These are phyloP conservation scores for Protomyces inouyei DNA, from an alignment of 1,139 yeast species.

Conservation along the genomic window DNA sequence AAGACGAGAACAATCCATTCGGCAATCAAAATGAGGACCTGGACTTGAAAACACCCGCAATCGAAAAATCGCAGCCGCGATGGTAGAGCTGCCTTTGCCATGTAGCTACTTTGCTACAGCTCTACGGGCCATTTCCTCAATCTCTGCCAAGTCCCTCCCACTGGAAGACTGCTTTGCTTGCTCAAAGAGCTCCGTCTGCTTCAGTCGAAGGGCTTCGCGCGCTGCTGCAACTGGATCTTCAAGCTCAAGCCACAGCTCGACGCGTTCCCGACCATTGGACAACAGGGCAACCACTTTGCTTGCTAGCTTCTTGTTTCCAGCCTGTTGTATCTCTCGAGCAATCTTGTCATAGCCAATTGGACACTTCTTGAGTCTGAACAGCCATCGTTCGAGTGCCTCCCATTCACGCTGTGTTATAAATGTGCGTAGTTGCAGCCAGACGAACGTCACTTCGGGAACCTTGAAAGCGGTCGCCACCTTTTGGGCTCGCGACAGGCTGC, in stretches of 20 bases:
- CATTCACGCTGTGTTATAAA: constrained; percentile 54
- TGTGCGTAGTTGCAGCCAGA: constrained; percentile 57
- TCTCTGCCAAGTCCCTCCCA: not conserved
- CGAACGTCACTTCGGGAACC: constrained; percentile 57
- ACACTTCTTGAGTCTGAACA: constrained; percentile 48
- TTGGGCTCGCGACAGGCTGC: constrained; percentile 56
- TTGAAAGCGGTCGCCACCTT: constrained; percentile 59
- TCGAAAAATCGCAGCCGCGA: constrained; percentile 12
- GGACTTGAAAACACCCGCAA: constrained; percentile 19
- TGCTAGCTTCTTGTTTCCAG: constrained; percentile 49
- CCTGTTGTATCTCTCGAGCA: constrained; percentile 49
- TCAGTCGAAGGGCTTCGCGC: constrained; percentile 54
- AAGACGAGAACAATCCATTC: constrained; percentile 23
- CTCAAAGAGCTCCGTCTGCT: constrained; percentile 48
- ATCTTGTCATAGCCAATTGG: constrained; percentile 73
- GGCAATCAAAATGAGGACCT: constrained; percentile 20
- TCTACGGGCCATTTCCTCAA: not conserved
- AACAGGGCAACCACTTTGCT: constrained; percentile 43
- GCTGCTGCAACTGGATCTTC: constrained; percentile 56
- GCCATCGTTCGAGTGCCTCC: constrained; percentile 54
- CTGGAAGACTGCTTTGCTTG: constrained; percentile 24
- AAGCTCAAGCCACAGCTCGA: constrained; percentile 51
- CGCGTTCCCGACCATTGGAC: constrained; percentile 41
- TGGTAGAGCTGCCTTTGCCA: not conserved
- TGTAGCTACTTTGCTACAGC: not conserved